phyloP scores from a whole-genome alignment of 768 basidiomycete species.

The Trametes gibbosa region DNA sequence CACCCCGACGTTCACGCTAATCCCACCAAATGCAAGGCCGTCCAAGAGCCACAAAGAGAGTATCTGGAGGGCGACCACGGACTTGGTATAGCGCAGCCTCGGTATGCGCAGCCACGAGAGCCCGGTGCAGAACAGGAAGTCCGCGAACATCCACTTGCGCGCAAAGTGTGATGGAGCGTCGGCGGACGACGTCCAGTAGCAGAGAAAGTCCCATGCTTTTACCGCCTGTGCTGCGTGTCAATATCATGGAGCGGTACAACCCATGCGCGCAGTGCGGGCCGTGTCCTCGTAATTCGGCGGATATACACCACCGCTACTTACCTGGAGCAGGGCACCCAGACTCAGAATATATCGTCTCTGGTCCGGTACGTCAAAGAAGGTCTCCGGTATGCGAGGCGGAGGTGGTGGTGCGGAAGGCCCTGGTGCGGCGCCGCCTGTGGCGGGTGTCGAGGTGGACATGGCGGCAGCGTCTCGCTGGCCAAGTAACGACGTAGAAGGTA shows the following conservation, averaged over 20 bases:
- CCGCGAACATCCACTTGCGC: constrained; percentile 72
- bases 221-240: constrained; percentile 48
- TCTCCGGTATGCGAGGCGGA: constrained; percentile 59
- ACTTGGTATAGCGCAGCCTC: constrained; percentile 62
- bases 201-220: constrained; percentile 70
- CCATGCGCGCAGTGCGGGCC: too few relatives aligned
- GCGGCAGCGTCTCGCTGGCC: background rate
- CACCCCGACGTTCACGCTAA: constrained; percentile 53
- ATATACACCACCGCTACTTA: constrained; percentile 24
- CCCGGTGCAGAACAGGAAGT: constrained; percentile 55
- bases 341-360: constrained; percentile 79
- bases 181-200: constrained; percentile 47
- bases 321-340: constrained; percentile 75
- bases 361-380: constrained; percentile 70
- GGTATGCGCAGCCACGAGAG: constrained; percentile 72
- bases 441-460: constrained; percentile 21
- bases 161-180: constrained; percentile 43
- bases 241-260: background rate
- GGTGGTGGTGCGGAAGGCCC: constrained; percentile 34
- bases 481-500: background rate
- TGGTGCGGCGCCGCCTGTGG: background rate
- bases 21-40: constrained; percentile 69
- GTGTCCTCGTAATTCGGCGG: background rate
- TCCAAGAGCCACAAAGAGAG: constrained; percentile 59
- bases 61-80: constrained; percentile 63